A percentile compares a stretch with the other conserved stretches of the same genome.
Evolutionary conservation across 2,329 filamentous ascomycete species (phyloP).

Genomic region (Dryadomyces quercus-mongolicae): DNA sequence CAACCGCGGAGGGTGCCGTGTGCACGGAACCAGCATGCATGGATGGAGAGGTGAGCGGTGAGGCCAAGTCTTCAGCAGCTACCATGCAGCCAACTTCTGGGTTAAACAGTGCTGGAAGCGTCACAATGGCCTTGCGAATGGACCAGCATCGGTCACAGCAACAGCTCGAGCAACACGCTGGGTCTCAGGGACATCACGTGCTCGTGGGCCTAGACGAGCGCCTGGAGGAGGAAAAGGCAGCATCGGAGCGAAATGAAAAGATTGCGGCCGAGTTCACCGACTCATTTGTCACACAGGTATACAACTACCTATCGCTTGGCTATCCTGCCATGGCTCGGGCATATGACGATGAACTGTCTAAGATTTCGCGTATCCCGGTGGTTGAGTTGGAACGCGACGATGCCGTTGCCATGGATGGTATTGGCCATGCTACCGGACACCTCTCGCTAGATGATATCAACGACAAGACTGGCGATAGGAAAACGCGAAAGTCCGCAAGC

Average conservation of each 20-base stretch:
- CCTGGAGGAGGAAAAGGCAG: slow-evolving; percentile 35
- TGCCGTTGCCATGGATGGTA: slow-evolving; percentile 32
- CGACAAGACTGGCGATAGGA: not conserved
- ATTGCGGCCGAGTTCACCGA: slow-evolving; percentile 63
- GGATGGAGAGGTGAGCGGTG: not conserved
- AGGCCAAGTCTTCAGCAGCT: not conserved
- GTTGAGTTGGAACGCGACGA: slow-evolving; percentile 64
- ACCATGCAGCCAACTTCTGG: slow-evolving; percentile 3
- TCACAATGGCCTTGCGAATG: not conserved
- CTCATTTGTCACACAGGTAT: slow-evolving; percentile 84
- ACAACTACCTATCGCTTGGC: slow-evolving; percentile 89
- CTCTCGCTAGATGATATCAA: slow-evolving; percentile 51
- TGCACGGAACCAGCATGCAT: slow-evolving; percentile 26
- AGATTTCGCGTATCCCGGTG: slow-evolving; percentile 61
- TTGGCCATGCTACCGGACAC: slow-evolving; percentile 51
- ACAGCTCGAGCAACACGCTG: slow-evolving; percentile 14
- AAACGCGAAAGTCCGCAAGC: slow-evolving; percentile 14
- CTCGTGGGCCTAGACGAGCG: slow-evolving; percentile 40
- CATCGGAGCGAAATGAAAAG: slow-evolving; percentile 38
- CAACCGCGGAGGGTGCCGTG: slow-evolving; percentile 17
- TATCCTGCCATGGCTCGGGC: slow-evolving; percentile 75
- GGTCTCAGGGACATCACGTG: slow-evolving; percentile 27
- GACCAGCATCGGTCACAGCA: slow-evolving; percentile 10
- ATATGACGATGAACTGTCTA: slow-evolving; percentile 76
- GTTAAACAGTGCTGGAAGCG: slow-evolving; percentile 11